phyloP scores from a whole-genome alignment of 2,329 filamentous ascomycete species.

The Mollisia scopiformis region DNA sequence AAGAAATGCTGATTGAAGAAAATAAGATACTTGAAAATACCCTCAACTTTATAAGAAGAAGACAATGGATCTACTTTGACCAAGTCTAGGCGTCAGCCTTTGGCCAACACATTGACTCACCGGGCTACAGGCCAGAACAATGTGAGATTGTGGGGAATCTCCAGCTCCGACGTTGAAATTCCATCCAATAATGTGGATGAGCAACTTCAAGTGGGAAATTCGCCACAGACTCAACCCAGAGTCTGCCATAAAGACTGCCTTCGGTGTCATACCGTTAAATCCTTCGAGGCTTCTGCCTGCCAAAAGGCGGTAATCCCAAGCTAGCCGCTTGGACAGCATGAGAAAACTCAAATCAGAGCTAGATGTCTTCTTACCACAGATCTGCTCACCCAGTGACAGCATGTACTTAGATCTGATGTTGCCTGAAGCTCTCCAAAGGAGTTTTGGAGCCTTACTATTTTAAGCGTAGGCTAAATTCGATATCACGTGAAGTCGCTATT shows the following conservation, averaged over 20 bases:
- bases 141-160: not conserved
- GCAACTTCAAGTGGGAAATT: not conserved
- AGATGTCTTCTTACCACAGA: no score
- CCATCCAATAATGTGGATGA: not conserved
- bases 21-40: not conserved
- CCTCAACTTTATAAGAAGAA: not conserved
- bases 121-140: not conserved
- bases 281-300: slow-evolving; percentile 10
- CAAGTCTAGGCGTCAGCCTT: not conserved
- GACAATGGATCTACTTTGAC: not conserved
- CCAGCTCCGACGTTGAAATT: not conserved
- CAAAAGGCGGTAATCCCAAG: not conserved
- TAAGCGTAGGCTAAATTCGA: no score
- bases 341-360: not conserved
- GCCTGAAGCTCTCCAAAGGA: no score
- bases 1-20: not conserved
- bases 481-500: not conserved
- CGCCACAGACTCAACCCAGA: not conserved
- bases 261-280: not conserved
- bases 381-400: not conserved
- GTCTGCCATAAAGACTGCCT: no score
- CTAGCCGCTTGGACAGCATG: not conserved
- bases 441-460: no score
- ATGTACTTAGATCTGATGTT: no score
- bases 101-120: not conserved